Evolutionary conservation across 2,329 filamentous ascomycete species (phyloP).

Genomic region (Ceratocystis colombiana): DNA sequence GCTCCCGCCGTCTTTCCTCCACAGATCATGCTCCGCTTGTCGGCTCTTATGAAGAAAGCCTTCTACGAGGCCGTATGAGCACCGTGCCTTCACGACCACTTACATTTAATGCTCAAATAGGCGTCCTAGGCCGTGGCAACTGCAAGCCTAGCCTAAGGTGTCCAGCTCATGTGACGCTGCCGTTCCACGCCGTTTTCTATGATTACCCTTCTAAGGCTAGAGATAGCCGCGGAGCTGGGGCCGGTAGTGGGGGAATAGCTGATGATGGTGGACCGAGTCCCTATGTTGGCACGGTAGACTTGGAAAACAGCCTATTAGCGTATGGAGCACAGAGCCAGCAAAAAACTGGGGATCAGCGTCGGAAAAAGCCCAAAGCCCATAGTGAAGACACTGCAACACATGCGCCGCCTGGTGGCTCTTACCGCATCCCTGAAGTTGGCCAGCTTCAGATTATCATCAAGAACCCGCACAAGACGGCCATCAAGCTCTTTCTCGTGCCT

Average conservation of each 20-base stretch:
- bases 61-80: conserved; percentile 90
- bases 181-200: conserved; percentile 93
- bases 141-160: conserved; percentile 79
- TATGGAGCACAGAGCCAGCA: not conserved
- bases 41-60: conserved; percentile 95
- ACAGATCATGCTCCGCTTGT: conserved; percentile 85
- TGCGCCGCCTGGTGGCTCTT: conserved; percentile 75
- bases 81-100: conserved; percentile 87
- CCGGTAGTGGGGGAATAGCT: not conserved
- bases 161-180: conserved; percentile 78
- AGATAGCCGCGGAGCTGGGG: conserved; percentile 35
- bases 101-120: conserved; percentile 89
- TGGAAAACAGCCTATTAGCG: conserved; percentile 63
- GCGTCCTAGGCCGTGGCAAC: conserved; percentile 78
- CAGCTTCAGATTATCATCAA: conserved; percentile 96
- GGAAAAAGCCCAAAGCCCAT: not conserved
- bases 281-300: conserved; percentile 85
- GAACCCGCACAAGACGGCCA: conserved; percentile 95
- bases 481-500: conserved; percentile 88
- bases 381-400: conserved; percentile 24
- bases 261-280: conserved; percentile 79
- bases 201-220: conserved; percentile 49
- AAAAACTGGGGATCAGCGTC: conserved; percentile 37
- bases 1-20: conserved; percentile 59
- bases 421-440: conserved; percentile 85